A percentile compares a stretch with the other conserved stretches of the same genome.
Conservation (phyloP, 352 stramenopile genomes). For the Plasmopara halstedii region DNA sequence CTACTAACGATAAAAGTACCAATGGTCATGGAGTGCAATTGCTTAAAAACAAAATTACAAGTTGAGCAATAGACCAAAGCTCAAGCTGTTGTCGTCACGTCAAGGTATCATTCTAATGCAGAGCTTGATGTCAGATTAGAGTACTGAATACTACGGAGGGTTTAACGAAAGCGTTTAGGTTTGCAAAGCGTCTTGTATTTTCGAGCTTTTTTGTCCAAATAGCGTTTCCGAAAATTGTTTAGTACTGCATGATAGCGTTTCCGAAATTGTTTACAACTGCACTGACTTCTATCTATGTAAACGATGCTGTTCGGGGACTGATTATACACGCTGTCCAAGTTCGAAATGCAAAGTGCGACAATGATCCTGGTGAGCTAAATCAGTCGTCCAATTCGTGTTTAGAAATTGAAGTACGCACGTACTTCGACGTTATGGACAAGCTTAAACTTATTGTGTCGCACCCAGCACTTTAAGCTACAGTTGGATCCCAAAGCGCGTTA, state of each 20-base stretch:
- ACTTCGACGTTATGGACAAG: conserved; percentile 39
- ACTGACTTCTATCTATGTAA: conserved; percentile 45
- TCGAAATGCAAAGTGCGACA: conserved; percentile 59
- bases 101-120: conserved; percentile 85
- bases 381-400: conserved; percentile 58
- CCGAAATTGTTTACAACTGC: too few species aligned
- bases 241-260: too few species aligned
- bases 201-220: conserved; percentile 59
- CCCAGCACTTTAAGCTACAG: conserved; percentile 48
- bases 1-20: conserved; percentile 59
- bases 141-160: conserved; percentile 72
- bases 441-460: conserved; percentile 70
- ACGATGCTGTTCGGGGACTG: conserved; percentile 55
- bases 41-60: conserved; percentile 43
- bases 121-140: conserved; percentile 75
- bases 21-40: conserved; percentile 56
- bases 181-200: conserved; percentile 47
- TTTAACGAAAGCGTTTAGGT: conserved; percentile 61
- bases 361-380: conserved; percentile 72
- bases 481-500: conserved; percentile 63
- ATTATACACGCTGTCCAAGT: conserved; percentile 56
- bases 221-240: conserved; percentile 65
- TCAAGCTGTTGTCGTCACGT: conserved; percentile 60
- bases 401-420: conserved; percentile 47
- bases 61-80: conserved; percentile 53